Evolutionary conservation across 345 rosid species (phyloP).

Genomic region (Eucalyptus lansdowneana): DNA sequence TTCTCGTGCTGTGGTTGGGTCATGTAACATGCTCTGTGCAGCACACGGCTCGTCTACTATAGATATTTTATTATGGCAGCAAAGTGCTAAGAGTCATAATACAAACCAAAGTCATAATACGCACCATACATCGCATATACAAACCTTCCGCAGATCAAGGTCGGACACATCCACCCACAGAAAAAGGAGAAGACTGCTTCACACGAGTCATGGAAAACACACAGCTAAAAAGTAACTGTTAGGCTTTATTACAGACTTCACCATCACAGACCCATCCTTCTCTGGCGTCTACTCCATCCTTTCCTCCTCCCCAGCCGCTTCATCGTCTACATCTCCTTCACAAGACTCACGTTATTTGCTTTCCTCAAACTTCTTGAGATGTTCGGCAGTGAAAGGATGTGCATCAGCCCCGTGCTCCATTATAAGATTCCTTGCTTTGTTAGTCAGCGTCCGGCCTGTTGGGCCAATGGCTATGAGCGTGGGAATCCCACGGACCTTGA

Average conservation of each 20-base stretch:
- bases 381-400: conserved; percentile 21
- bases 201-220: conserved; percentile 1
- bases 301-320: background rate
- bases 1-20: background rate
- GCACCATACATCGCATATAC: background rate
- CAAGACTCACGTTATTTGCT: conserved; percentile 23
- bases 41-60: background rate
- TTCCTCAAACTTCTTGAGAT: conserved; percentile 2
- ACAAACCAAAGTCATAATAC: background rate
- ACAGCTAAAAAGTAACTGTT: background rate
- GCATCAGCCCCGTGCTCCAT: conserved; percentile 18
- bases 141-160: background rate
- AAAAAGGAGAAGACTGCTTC: background rate
- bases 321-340: conserved; percentile 64
- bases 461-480: conserved; percentile 22
- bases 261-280: conserved; percentile 30
- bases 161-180: background rate
- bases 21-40: rapidly evolving
- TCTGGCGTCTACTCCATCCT: background rate
- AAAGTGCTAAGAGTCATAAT: background rate
- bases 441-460: conserved; percentile 11
- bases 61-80: background rate
- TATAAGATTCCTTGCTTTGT: conserved; percentile 8
- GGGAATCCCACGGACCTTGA: conserved; percentile 22
- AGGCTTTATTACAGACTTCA: background rate